Base-by-base conservation (phyloP, 2,329 filamentous ascomycete species). In the Mariannaea sp. region DNA sequence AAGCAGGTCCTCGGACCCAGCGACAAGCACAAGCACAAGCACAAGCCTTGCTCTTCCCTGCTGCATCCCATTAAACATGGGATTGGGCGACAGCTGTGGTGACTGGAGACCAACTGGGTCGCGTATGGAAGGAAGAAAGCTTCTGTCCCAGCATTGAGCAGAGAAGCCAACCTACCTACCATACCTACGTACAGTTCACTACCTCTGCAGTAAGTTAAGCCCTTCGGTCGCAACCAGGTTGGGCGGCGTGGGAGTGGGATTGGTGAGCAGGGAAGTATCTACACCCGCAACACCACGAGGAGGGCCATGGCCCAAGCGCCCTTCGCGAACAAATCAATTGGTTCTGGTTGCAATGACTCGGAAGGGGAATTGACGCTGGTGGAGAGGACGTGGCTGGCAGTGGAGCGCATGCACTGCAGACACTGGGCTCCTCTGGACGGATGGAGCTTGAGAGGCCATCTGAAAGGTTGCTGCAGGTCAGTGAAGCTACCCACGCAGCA, bases 321-420 rank as follows among this genome's bases (percentile, higher is more conserved):
- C 42, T 40, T 54, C 49, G 45, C 47, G 53, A 55, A 49, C 64
- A 66, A 65, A 66, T 66, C 64, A 66, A 66, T 64, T 66, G 60
- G 64, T 55, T 64, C 60, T 61, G 58, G 65, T 62, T 65, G 64
- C 64, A 66, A 66, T 66, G 64, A 66, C 64, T 66, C 64, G 64
- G 53, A 60, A 62, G 56, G 60, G 64, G 59, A 61, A 53, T 52
- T 57, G 54, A 41, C 49, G 58, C 53, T 40, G 49, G 51, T 56
- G 56, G 61, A 53, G 61, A 57, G 43, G 40, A 53, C 51, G 61
- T 65, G 53, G 53, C 51, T 49, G 46, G 42, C 35, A 52, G 60
- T 64, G 58, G 56, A 58, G 57, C 41, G 55, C 33, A 27, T 42
- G 47, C 29, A n/a, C n/a, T n/a, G n/a, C n/a, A n/a, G 22, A 24